Evolutionary conservation across 169 alveolate species (phyloP), one percentile per base, ranked within the genome.

Genomic region (Cryptosporidium ryanae): DNA sequence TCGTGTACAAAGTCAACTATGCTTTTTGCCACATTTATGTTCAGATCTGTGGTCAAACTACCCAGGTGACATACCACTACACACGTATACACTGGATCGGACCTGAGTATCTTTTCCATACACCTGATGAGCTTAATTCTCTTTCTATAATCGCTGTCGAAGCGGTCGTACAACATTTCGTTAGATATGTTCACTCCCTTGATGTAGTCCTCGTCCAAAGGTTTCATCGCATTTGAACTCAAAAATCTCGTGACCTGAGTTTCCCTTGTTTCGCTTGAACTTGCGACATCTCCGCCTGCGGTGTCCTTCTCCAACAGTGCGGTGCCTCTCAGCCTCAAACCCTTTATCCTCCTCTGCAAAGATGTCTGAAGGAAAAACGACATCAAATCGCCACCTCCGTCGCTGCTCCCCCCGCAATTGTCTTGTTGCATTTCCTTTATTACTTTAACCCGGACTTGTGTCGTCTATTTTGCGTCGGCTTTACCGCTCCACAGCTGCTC

Each of bases 301-400:
- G 3, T 38, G 0, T 10, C 46, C 3, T 38, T 38, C 13, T 38
- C 46, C 46, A 38, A 10, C 8, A 38, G 8, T 38, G 13, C 46
- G 46, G 3, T 38, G 8, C 46, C 8, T 38, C 8, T 38, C 46
- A 38, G 8, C 8, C 46, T 38, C 8, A 38, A 38, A 18, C 87
- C 87, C 6, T 61, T 67, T 15, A 61, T 25, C 29, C 63, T 76
- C 31, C 87, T 55, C 46, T 76, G 87, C 10, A 61, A 67, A 32
- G 87, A 38, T 61, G 63, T 27, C 27, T 76, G 87, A 12, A 76
- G n/a, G 46, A 38, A 38, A 38, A 38, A 38, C 46, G 46, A 38
- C 46, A 38, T 38, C 8, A 38, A 10, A 38, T 10, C 46, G 8
- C 46, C 46, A 38, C 8, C 8, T 38, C 3, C 46, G 8, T 38